Evolutionary conservation across 2,329 filamentous ascomycete genomes (phyloP), one percentile per base, ranked within the genome.

Genomic region (Cladophialophora immunda): DNA sequence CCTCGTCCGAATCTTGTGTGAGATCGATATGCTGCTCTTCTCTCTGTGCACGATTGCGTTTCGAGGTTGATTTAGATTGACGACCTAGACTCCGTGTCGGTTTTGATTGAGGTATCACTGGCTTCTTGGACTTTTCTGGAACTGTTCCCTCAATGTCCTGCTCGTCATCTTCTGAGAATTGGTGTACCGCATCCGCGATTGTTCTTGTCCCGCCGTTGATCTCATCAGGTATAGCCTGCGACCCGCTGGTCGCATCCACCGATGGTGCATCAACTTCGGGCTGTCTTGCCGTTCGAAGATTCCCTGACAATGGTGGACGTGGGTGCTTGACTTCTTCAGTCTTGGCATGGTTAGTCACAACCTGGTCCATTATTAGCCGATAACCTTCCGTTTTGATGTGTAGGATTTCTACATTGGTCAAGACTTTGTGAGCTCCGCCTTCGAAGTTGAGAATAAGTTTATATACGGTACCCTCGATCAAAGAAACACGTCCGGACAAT

Each of bases 1-100:
- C 45, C 4, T 50, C 45, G 13, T 50, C 45, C 5, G 90, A 90
- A 8, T 87, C 87, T 27, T 88, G 86, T 67, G 89, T 89, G 5
- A 89, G 9, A 17, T 50, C 41, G 36, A 5, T 47, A 19, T 6
- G n/a, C 13, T 13, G 15, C 7, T 50, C 25, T 30, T 25, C 19
- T 17, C 36, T 59, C 6, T 7, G 17, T 50, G 57, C n/a, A 19
- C 29, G 27, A 15, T 61, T 61, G 45, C 58, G 58, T 53, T 61
- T 61, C 9, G 29, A 61, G 3, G 19, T 47, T 8, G 6, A n/a
- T 36, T 22, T 3, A 22, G 58, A 36, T 2, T 15, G 55, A 30
- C 34, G 45, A 61, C 45, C 17, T 52, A 13, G n/a, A 22, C 30
- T 50, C 15, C 41, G 29, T 3, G 47, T 30, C 7, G 29, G 22